Percentiles rank a stretch among this genome's conserved stretches.
Conservation (phyloP, 2,329 filamentous ascomycete species). For the Arachnopeziza araneosa region DNA sequence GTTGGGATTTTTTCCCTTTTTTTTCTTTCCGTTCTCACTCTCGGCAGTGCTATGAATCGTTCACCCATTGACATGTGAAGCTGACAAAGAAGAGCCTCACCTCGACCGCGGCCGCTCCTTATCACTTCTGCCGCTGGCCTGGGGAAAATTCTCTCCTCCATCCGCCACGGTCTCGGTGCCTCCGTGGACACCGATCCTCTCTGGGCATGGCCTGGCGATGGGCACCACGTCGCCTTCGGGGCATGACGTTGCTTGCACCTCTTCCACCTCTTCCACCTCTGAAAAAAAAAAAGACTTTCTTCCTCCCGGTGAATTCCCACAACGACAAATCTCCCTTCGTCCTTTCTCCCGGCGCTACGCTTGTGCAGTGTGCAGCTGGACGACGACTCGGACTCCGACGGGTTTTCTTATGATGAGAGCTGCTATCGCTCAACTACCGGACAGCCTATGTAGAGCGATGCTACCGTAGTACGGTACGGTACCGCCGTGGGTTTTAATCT, state of each 20-base stretch:
- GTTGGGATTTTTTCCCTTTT: too few species aligned
- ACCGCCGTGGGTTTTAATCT: background rate
- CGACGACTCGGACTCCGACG: too few species aligned
- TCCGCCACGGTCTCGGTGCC: background rate
- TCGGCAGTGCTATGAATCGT: too few species aligned
- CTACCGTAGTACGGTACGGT: background rate
- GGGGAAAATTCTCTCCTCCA: background rate
- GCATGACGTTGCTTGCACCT: background rate
- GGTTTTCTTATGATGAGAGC: too few species aligned
- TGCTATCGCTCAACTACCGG: background rate
- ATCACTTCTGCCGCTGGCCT: background rate
- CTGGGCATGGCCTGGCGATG: background rate
- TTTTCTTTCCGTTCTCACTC: too few species aligned
- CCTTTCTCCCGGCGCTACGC: background rate
- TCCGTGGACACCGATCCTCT: background rate
- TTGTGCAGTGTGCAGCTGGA: too few species aligned
- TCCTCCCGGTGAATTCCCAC: background rate
- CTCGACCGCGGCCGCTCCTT: background rate
- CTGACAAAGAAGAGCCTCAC: background rate
- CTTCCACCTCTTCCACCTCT: background rate
- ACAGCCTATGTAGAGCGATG: background rate
- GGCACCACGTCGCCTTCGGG: too few species aligned
- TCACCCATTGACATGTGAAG: too few species aligned
- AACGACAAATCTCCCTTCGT: background rate
- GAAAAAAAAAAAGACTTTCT: background rate